A percentile compares a stretch with the other conserved stretches of the same genome.
phyloP scores from a whole-genome alignment of 176 grass and related monocot species.

The Phoenix dactylifera region DNA sequence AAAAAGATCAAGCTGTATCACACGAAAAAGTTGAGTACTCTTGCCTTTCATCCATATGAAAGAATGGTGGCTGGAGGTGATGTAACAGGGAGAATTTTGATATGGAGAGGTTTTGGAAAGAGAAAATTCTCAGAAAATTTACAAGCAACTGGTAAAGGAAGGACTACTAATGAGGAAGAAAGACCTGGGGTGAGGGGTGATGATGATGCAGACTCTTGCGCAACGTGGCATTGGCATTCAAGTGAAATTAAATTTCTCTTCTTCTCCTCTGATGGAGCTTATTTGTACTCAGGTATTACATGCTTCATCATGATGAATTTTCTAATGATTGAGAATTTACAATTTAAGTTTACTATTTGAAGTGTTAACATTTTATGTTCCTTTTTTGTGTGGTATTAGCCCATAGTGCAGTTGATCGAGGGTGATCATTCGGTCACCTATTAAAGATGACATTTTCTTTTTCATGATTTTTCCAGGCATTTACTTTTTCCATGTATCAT shows the following conservation, averaged over 20 bases:
- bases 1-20: slow-evolving; percentile 80
- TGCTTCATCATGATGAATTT: not conserved
- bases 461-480: no score
- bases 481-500: no score
- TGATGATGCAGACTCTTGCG: slow-evolving; percentile 68
- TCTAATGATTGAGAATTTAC: not conserved
- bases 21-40: slow-evolving; percentile 41
- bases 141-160: slow-evolving; percentile 14
- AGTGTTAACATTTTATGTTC: not conserved
- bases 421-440: no score
- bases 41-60: slow-evolving; percentile 79
- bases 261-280: slow-evolving; percentile 74
- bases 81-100: slow-evolving; percentile 60
- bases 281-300: slow-evolving; percentile 80
- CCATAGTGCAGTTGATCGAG: no score
- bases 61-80: slow-evolving; percentile 77
- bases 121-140: slow-evolving; percentile 33
- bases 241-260: slow-evolving; percentile 56
- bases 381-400: not conserved
- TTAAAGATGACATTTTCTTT: no score
- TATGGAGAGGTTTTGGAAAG: slow-evolving; percentile 77
- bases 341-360: not conserved
- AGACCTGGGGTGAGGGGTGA: slow-evolving; percentile 57
- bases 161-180: slow-evolving; percentile 33
- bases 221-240: slow-evolving; percentile 90